phyloP scores from a whole-genome alignment of 345 rosid genomes.

The Pelargonium nanum region DNA sequence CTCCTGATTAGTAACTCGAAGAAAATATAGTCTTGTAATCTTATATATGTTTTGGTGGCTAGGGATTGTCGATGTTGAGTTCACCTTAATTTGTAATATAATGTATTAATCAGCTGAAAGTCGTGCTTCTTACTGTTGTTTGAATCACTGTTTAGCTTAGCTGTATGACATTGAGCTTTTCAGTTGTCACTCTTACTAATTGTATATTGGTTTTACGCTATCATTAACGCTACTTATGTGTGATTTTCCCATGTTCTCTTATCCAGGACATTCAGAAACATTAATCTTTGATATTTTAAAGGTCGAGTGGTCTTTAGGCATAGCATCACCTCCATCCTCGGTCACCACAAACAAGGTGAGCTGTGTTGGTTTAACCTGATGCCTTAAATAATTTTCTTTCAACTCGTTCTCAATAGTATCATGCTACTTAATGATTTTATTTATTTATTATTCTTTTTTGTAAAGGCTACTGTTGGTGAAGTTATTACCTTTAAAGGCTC shows the following conservation, averaged over 20 bases:
- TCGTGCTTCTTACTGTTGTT: neutral
- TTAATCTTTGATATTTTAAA: slow-evolving; percentile 65
- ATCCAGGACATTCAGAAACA: slow-evolving; percentile 83
- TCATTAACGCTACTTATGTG: neutral
- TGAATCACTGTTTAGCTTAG: neutral
- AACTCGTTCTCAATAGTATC: neutral
- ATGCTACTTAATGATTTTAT: neutral
- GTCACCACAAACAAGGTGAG: slow-evolving; percentile 64
- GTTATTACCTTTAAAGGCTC: neutral
- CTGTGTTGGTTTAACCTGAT: neutral
- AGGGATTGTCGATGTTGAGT: neutral
- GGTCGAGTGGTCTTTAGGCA: slow-evolving; percentile 73
- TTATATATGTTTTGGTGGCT: too few species aligned
- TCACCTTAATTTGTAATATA: neutral
- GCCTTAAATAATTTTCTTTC: neutral
- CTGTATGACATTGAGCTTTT: neutral
- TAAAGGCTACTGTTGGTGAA: too few species aligned
- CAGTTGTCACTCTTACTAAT: neutral
- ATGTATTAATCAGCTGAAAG: neutral
- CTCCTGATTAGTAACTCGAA: too few species aligned
- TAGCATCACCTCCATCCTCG: slow-evolving; percentile 63
- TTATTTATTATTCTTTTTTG: neutral
- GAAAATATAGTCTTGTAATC: too few species aligned
- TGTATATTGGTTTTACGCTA: neutral
- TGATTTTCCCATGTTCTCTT: neutral